phyloP scores from a whole-genome alignment of 2,329 filamentous ascomycete species.

The Xylariaceae sp. region DNA sequence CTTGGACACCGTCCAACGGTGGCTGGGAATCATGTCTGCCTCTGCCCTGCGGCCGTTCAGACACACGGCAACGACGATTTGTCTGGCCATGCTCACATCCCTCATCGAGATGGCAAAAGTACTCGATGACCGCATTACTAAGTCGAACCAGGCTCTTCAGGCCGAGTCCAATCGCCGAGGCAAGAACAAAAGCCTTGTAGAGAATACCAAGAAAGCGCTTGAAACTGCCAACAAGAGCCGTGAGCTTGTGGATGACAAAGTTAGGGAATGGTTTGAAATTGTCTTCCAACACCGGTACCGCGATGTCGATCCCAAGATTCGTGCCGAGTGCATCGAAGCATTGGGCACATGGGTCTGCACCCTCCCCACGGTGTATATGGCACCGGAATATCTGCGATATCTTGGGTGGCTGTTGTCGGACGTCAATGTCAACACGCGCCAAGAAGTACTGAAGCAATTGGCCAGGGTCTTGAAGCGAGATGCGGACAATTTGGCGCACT shows the following conservation, averaged over 20 bases:
- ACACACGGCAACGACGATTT: constrained; percentile 84
- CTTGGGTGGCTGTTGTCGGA: constrained; percentile 95
- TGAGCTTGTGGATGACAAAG: constrained; percentile 60
- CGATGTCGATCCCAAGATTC: constrained; percentile 83
- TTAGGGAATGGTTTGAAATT: constrained; percentile 83
- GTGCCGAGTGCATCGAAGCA: constrained; percentile 79
- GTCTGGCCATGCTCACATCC: constrained; percentile 69
- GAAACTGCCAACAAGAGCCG: constrained; percentile 63
- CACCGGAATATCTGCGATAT: constrained; percentile 84
- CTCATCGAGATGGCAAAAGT: constrained; percentile 67
- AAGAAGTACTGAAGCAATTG: constrained; percentile 83
- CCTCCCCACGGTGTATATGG: constrained; percentile 81
- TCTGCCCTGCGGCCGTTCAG: constrained; percentile 82
- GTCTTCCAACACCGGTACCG: constrained; percentile 95
- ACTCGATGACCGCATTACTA: constrained; percentile 65
- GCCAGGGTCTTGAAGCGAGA: constrained; percentile 71
- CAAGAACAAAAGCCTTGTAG: constrained; percentile 71
- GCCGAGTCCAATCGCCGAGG: constrained; percentile 62
- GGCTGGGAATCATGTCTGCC: constrained; percentile 87
- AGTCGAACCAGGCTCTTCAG: constrained; percentile 70
- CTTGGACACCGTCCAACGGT: constrained; percentile 82
- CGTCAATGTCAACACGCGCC: constrained; percentile 61
- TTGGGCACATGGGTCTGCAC: constrained; percentile 83
- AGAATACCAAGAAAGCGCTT: constrained; percentile 64
- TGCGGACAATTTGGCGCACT: constrained; percentile 77